Percentiles rank a stretch among this genome's conserved stretches.
Evolutionary conservation across 768 basidiomycete genomes (phyloP).

Genomic region (Lactarius tabidus): DNA sequence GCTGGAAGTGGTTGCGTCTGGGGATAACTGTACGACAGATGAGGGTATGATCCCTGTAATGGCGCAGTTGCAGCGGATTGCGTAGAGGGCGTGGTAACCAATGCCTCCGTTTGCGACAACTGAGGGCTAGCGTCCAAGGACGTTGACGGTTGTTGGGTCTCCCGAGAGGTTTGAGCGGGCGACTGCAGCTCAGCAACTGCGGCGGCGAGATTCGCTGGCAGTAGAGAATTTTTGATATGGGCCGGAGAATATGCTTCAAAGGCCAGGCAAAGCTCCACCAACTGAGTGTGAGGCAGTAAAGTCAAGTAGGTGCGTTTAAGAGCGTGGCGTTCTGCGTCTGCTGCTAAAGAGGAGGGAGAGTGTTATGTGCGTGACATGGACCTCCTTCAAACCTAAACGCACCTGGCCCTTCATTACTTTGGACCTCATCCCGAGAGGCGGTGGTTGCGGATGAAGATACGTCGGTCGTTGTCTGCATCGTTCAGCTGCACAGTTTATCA

Average conservation of each 20-base stretch:
- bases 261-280: slow-evolving; percentile 75
- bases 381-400: not conserved
- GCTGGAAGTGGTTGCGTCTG: slow-evolving; percentile 39
- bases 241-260: slow-evolving; percentile 66
- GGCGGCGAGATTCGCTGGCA: slow-evolving; percentile 66
- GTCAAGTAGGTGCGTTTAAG: slow-evolving; percentile 71
- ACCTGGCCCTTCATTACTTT: slow-evolving; percentile 28
- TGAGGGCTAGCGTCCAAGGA: slow-evolving; percentile 12
- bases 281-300: slow-evolving; percentile 61
- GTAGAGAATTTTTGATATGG: slow-evolving; percentile 61
- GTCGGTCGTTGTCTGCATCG: slow-evolving; percentile 51
- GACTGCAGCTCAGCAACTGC: slow-evolving; percentile 51
- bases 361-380: not conserved
- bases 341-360: slow-evolving; percentile 24
- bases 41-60: slow-evolving; percentile 39
- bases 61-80: not conserved
- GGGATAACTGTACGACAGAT: slow-evolving; percentile 53
- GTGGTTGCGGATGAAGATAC: slow-evolving; percentile 36
- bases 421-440: slow-evolving; percentile 29
- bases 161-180: slow-evolving; percentile 23
- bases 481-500: slow-evolving; percentile 70
- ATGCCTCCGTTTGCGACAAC: slow-evolving; percentile 28
- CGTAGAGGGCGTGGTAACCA: not conserved
- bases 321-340: slow-evolving; percentile 46
- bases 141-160: slow-evolving; percentile 27